phyloP scores from a whole-genome alignment of 345 rosid genomes.

The Draba incana region DNA sequence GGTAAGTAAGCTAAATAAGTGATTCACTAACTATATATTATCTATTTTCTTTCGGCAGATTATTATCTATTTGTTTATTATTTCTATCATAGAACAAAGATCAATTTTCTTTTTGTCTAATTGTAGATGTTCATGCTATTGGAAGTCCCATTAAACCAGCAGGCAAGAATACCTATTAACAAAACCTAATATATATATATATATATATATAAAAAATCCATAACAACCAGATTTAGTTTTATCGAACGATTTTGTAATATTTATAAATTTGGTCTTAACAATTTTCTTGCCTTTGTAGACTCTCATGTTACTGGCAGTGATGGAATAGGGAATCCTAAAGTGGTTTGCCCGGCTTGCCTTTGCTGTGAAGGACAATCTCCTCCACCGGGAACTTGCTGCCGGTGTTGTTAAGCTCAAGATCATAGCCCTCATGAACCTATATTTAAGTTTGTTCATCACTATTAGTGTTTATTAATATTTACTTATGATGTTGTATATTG shows the following conservation, averaged over 20 bases:
- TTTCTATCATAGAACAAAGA: neutral
- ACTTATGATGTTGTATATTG: neutral
- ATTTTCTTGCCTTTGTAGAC: neutral
- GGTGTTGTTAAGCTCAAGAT: conserved; percentile 17
- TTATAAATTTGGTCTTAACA: too few relatives aligned
- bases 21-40: too few relatives aligned
- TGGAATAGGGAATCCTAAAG: neutral
- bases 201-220: too few relatives aligned
- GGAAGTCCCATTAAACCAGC: neutral
- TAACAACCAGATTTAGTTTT: too few relatives aligned
- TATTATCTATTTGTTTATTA: too few relatives aligned
- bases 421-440: neutral
- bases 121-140: conserved; percentile 17
- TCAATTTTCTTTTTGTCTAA: neutral
- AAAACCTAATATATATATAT: too few relatives aligned
- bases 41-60: too few relatives aligned
- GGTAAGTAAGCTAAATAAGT: neutral
- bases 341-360: conserved; percentile 20
- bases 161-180: neutral
- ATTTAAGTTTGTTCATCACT: neutral
- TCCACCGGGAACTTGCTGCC: conserved; percentile 26
- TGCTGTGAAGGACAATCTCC: conserved; percentile 8
- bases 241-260: too few relatives aligned
- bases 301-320: conserved; percentile 1
- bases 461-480: neutral